Evolutionary conservation across 108 stramenopile species (phyloP).

Genomic region (Nitzschia sp.): DNA sequence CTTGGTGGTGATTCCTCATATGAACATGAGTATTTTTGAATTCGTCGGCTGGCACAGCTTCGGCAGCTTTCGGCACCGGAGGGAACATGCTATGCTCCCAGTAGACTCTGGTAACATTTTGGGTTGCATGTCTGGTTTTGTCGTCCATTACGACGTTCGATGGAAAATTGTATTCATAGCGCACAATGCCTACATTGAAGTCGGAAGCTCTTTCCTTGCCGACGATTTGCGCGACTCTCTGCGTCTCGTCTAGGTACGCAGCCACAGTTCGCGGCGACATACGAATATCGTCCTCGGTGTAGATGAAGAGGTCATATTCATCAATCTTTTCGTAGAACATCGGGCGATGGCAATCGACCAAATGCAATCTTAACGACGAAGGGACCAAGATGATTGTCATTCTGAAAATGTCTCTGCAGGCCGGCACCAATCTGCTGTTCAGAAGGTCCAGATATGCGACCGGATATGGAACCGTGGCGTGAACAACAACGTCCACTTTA

Average conservation of each 20-base stretch:
- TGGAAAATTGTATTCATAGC: slow-evolving; percentile 90
- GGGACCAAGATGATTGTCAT: slow-evolving; percentile 63
- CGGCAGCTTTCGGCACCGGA: slow-evolving; percentile 53
- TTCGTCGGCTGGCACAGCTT: slow-evolving; percentile 35
- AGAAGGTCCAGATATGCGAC: slow-evolving; percentile 75
- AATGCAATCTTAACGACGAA: slow-evolving; percentile 58
- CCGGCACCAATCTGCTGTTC: slow-evolving; percentile 68
- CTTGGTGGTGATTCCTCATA: slow-evolving; percentile 85
- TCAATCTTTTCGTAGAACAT: slow-evolving; percentile 79
- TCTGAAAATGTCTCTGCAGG: slow-evolving; percentile 44
- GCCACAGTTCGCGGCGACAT: slow-evolving; percentile 78
- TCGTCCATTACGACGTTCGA: slow-evolving; percentile 82
- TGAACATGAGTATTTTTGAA: slow-evolving; percentile 61
- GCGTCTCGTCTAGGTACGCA: slow-evolving; percentile 78
- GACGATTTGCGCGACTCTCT: slow-evolving; percentile 50
- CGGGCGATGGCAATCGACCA: slow-evolving; percentile 82
- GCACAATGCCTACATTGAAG: slow-evolving; percentile 85
- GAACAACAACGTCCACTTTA: slow-evolving; percentile 71
- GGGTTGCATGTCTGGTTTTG: slow-evolving; percentile 83
- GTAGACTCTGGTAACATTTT: slow-evolving; percentile 83
- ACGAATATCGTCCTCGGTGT: slow-evolving; percentile 87
- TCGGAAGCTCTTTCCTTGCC: slow-evolving; percentile 43
- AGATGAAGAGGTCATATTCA: slow-evolving; percentile 82
- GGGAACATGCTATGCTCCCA: slow-evolving; percentile 72
- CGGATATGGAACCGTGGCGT: slow-evolving; percentile 71